Conservation (phyloP, 371 early-diverging fungal species). For the Mycotypha africana region DNA sequence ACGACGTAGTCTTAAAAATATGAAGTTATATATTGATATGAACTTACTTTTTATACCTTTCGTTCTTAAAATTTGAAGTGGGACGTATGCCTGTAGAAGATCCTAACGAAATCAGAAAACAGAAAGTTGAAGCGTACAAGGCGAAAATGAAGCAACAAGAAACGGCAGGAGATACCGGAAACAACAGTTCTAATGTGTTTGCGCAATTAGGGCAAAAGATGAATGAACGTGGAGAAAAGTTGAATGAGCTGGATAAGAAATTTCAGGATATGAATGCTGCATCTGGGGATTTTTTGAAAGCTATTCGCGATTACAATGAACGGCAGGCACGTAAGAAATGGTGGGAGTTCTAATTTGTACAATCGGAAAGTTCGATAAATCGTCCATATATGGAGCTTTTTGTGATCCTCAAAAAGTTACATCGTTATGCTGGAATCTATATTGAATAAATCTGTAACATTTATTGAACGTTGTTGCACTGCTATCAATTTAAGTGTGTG, state of each 20-base stretch:
- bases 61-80: no score
- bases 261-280: constrained; percentile 50
- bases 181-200: constrained; percentile 27
- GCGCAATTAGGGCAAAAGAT: constrained; percentile 41
- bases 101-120: constrained; percentile 6
- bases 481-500: no score
- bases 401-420: not conserved
- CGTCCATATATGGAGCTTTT: not conserved
- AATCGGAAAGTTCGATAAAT: no score
- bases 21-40: not conserved
- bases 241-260: constrained; percentile 42
- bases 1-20: not conserved
- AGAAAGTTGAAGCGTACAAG: constrained; percentile 14
- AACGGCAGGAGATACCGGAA: constrained; percentile 1
- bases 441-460: no score
- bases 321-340: constrained; percentile 52
- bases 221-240: constrained; percentile 53
- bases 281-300: constrained; percentile 46
- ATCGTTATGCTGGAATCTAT: no score
- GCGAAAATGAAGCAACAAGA: constrained; percentile 1
- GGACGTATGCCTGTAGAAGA: constrained; percentile 16
- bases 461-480: no score
- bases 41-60: not conserved
- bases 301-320: constrained; percentile 51
- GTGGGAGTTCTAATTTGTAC: constrained; percentile 38